Conservation (phyloP, 148 eudicot species). For the Camellia granthamiana region DNA sequence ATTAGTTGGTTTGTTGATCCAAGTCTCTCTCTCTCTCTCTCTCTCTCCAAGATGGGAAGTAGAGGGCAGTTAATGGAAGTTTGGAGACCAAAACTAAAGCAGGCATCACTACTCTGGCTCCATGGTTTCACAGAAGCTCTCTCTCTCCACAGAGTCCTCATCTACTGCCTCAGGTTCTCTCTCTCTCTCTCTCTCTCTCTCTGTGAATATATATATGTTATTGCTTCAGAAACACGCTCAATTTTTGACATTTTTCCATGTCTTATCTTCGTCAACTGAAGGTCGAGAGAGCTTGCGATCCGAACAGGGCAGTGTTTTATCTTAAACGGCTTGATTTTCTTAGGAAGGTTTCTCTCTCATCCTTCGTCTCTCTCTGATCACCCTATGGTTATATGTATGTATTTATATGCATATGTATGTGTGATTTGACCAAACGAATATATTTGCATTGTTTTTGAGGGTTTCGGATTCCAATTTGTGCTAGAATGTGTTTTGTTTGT, state of each 20-base stretch:
- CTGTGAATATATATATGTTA: neutral
- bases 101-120: constrained; percentile 48
- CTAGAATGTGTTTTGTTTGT: neutral
- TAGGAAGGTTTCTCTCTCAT: constrained; percentile 60
- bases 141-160: constrained; percentile 71
- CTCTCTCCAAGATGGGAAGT: constrained; percentile 12
- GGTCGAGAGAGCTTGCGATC: constrained; percentile 68
- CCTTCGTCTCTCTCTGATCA: too few relatives aligned
- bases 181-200: constrained; percentile 9
- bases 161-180: constrained; percentile 68
- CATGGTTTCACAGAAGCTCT: constrained; percentile 80
- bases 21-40: neutral
- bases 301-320: constrained; percentile 89
- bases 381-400: too few relatives aligned
- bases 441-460: neutral
- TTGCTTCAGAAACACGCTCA: neutral
- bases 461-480: neutral
- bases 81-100: constrained; percentile 39
- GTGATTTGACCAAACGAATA: neutral
- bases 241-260: neutral
- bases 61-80: constrained; percentile 10
- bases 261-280: constrained; percentile 16
- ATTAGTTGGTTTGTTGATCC: neutral
- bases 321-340: constrained; percentile 78
- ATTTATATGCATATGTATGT: neutral